Conservation (phyloP, 2,329 filamentous ascomycete genomes). For the Gyromitra esculenta region DNA sequence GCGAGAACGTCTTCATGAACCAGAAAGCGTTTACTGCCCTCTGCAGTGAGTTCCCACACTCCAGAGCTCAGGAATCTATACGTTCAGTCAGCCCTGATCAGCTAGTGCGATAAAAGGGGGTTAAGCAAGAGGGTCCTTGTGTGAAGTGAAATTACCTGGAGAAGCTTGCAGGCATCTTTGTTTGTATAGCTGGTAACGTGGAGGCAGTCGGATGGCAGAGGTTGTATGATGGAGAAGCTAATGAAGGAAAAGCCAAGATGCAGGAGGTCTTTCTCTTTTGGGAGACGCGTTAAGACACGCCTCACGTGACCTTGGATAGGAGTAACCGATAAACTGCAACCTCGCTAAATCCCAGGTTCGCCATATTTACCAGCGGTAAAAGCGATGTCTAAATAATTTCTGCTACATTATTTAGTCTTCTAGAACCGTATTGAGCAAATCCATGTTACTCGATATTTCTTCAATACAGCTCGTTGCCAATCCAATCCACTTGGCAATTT, state of each 20-base stretch:
- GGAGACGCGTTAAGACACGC: slow-evolving; percentile 24
- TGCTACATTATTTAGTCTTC: no score
- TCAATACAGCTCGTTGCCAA: no score
- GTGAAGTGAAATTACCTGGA: slow-evolving; percentile 16
- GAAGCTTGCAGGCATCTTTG: slow-evolving; percentile 19
- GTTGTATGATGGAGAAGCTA: slow-evolving; percentile 9
- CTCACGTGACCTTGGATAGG: slow-evolving; percentile 15
- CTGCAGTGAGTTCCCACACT: slow-evolving; percentile 37
- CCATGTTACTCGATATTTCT: no score
- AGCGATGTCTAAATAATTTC: neutral
- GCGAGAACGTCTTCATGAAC: slow-evolving; percentile 33
- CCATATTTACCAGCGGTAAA: no score
- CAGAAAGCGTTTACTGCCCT: slow-evolving; percentile 12
- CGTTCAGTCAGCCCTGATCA: neutral
- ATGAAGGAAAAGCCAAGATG: neutral
- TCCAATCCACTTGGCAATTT: no score
- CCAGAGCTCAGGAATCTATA: slow-evolving; percentile 18
- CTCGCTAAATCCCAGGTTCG: neutral
- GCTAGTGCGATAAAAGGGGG: neutral
- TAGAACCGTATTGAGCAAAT: no score
- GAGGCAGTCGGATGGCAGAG: neutral
- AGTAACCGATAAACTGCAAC: neutral
- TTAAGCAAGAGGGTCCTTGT: neutral
- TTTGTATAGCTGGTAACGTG: neutral
- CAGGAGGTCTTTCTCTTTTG: neutral